phyloP scores from a whole-genome alignment of 805 yeast species.

The Zygosaccharomyces bailii region DNA sequence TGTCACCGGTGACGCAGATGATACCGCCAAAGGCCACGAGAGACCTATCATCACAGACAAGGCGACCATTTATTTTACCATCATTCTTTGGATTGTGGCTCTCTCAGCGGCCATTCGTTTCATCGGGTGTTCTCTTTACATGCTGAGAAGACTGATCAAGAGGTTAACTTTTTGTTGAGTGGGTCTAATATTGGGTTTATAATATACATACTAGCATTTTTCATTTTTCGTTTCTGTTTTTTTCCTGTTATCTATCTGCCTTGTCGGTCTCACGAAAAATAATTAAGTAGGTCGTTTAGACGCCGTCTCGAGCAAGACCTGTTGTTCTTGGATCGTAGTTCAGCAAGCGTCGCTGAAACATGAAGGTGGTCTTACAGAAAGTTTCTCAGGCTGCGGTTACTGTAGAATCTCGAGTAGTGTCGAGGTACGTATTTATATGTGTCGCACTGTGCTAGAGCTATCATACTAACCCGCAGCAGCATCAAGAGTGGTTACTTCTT shows the following conservation, averaged over 20 bases:
- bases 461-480: slow-evolving; percentile 21
- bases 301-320: slow-evolving; percentile 2
- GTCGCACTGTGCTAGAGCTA: background rate
- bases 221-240: background rate
- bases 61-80: slow-evolving; percentile 69
- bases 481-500: slow-evolving; percentile 74
- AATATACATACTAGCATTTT: background rate
- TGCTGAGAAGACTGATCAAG: slow-evolving; percentile 39
- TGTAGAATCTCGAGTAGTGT: slow-evolving; percentile 66
- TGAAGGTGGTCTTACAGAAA: slow-evolving; percentile 89
- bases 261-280: background rate
- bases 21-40: slow-evolving; percentile 10
- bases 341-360: slow-evolving; percentile 28
- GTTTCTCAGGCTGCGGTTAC: slow-evolving; percentile 87
- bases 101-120: slow-evolving; percentile 82
- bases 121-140: slow-evolving; percentile 64
- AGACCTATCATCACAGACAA: slow-evolving; percentile 37
- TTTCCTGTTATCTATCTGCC: background rate
- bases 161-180: slow-evolving; percentile 17
- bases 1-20: slow-evolving; percentile 15
- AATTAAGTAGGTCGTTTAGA: background rate
- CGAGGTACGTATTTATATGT: slow-evolving; percentile 44
- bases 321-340: too few relatives aligned
- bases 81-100: slow-evolving; percentile 90
- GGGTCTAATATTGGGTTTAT: background rate